These are phyloP conservation scores for Viola odorata DNA, from an alignment of 345 rosid species.

Conservation along the genomic window DNA sequence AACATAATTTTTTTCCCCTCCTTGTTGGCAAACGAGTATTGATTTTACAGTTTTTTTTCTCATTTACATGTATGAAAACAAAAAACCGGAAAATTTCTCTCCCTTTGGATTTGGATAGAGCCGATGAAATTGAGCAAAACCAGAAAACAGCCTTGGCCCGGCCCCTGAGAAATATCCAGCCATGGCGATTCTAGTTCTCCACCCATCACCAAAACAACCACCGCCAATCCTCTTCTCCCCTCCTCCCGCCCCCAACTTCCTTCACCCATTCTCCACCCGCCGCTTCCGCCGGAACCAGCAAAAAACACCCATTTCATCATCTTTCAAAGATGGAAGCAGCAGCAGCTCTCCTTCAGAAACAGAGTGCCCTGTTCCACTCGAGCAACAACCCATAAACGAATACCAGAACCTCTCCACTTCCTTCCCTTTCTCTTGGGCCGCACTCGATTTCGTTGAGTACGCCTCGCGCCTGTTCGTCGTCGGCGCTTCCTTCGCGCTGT, in stretches of 20 bases:
- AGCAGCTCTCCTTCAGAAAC: conserved; percentile 50
- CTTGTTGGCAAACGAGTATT: no score
- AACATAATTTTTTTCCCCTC: not conserved
- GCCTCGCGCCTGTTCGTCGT: conserved; percentile 51
- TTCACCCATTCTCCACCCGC: conserved; percentile 1
- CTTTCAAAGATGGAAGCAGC: conserved; percentile 43
- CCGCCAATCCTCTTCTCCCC: conserved; percentile 21
- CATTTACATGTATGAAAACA: no score
- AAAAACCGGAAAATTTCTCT: no score
- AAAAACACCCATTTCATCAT: conserved; percentile 18
- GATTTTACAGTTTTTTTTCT: no score
- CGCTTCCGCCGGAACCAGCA: not conserved
- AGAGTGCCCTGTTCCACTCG: conserved; percentile 78
- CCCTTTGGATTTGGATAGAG: not conserved
- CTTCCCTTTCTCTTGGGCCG: conserved; percentile 82
- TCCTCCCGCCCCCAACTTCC: conserved; percentile 16
- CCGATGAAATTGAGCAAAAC: not conserved
- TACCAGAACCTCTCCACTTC: conserved; percentile 73
- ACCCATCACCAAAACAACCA: conserved; percentile 12
- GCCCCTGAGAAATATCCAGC: not conserved
- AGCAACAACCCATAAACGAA: conserved; percentile 85
- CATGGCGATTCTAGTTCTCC: conserved; percentile 19
- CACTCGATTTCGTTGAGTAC: conserved; percentile 51
- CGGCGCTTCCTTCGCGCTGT: conserved; percentile 65
- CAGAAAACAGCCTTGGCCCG: not conserved